Conservation (phyloP, 2,329 filamentous ascomycete genomes). For the Cephalotrichum gorgonifer region DNA sequence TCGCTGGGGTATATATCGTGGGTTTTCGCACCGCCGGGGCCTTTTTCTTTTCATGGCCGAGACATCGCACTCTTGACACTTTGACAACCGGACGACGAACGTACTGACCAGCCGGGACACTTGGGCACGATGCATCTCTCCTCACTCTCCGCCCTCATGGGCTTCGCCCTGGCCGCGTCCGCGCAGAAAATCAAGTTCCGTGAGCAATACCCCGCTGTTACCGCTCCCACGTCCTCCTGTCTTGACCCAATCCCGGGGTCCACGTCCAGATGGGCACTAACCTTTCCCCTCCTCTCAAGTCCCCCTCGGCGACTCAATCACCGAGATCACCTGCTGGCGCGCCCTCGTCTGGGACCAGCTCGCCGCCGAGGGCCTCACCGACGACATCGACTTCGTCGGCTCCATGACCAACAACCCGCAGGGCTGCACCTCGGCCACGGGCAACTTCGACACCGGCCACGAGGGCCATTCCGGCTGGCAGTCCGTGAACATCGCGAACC, state of each 20-base stretch:
- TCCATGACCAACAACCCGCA: conserved; percentile 26
- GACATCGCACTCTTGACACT: not conserved
- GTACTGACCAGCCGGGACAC: not conserved
- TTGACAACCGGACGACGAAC: not conserved
- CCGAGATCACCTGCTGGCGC: conserved; percentile 33
- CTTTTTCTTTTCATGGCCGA: no score
- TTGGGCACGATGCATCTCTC: not conserved
- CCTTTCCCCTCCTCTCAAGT: conserved; percentile 2
- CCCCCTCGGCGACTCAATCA: conserved; percentile 31
- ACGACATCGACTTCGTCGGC: conserved; percentile 28
- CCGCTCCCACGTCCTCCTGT: not conserved
- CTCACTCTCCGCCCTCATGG: conserved; percentile 1
- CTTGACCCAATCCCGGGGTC: no score
- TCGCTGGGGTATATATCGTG: not conserved
- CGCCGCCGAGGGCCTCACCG: conserved; percentile 18
- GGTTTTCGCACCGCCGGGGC: not conserved
- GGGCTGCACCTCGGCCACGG: conserved; percentile 20
- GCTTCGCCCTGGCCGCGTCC: not conserved
- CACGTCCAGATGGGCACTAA: not conserved
- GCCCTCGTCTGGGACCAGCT: conserved; percentile 28
- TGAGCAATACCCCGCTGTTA: no score
- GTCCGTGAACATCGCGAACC: conserved; percentile 27
- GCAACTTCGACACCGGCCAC: conserved; percentile 25
- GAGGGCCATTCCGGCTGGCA: conserved; percentile 28
- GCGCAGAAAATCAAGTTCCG: conserved; percentile 3